Conservation (phyloP, 139 green algal species). For the Chlorella sp. region DNA sequence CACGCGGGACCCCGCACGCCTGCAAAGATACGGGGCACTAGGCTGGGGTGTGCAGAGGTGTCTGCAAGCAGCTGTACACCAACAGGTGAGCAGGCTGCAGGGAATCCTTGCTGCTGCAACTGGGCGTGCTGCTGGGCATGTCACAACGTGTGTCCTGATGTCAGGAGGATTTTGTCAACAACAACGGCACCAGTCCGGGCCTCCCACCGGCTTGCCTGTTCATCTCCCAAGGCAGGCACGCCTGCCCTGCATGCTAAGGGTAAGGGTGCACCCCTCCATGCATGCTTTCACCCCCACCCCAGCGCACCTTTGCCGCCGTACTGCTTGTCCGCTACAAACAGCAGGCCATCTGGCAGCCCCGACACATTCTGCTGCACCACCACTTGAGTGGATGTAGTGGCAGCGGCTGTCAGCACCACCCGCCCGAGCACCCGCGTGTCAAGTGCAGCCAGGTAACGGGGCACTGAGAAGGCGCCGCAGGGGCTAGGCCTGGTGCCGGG, state of each 20-base stretch:
- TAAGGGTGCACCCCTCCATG: too few relatives aligned
- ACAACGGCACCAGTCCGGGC: neutral
- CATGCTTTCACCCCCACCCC: too few relatives aligned
- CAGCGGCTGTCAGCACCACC: conserved; percentile 51
- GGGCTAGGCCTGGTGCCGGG: neutral
- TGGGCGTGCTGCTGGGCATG: too few relatives aligned
- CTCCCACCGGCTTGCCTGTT: neutral
- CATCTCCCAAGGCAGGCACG: neutral
- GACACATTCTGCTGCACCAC: conserved; percentile 66
- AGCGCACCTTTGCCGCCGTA: conserved; percentile 69
- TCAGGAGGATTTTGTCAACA: neutral
- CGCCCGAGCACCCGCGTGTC: conserved; percentile 47
- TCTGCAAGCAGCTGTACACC: too few relatives aligned
- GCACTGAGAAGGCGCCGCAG: conserved; percentile 41
- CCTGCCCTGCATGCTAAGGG: too few relatives aligned
- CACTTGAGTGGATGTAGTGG: conserved; percentile 68
- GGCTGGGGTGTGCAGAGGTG: neutral
- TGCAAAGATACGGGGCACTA: neutral
- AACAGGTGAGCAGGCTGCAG: too few relatives aligned
- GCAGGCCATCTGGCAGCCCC: conserved; percentile 62
- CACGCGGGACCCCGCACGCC: neutral
- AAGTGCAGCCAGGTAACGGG: conserved; percentile 38
- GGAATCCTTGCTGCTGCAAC: too few relatives aligned
- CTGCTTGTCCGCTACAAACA: conserved; percentile 81
- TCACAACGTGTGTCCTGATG: too few relatives aligned